Conservation (phyloP, 768 basidiomycete species). For the Lepiota subincarnata region DNA sequence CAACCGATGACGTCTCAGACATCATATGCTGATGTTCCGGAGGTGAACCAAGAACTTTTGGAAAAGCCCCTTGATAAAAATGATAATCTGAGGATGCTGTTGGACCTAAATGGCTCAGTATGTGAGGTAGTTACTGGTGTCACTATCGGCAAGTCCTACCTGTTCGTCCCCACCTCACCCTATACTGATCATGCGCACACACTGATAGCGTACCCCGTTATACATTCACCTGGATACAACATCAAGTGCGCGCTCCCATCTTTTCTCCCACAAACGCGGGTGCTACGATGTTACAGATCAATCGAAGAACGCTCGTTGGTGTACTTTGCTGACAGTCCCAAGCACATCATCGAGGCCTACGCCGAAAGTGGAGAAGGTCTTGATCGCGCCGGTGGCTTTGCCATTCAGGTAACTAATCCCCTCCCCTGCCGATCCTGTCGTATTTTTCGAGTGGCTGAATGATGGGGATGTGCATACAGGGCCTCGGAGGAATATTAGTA, state of each 20-base stretch:
- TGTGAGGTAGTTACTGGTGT: constrained; percentile 96
- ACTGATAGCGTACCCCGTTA: constrained; percentile 61
- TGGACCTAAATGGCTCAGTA: constrained; percentile 78
- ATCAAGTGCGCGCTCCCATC: constrained; percentile 44
- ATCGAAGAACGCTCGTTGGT: constrained; percentile 82
- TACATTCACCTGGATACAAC: constrained; percentile 72
- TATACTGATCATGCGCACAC: background rate
- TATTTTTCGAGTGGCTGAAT: background rate
- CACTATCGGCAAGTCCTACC: constrained; percentile 54
- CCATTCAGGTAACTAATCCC: constrained; percentile 65
- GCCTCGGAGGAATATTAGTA: constrained; percentile 75
- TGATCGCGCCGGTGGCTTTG: constrained; percentile 92
- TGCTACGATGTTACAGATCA: constrained; percentile 39
- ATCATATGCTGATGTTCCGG: constrained; percentile 50
- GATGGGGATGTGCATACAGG: constrained; percentile 35
- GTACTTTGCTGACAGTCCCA: constrained; percentile 64
- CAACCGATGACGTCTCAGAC: constrained; percentile 54
- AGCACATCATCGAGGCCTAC: constrained; percentile 66
- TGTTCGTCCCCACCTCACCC: background rate
- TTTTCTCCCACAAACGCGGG: background rate
- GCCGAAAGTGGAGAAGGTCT: constrained; percentile 81
- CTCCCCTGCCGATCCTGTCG: background rate
- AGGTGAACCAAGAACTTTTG: constrained; percentile 64
- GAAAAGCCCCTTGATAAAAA: constrained; percentile 82
- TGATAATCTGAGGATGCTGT: constrained; percentile 84